phyloP scores from a whole-genome alignment of 1,139 yeast genomes.

The Kurtzmaniella natalensis region DNA sequence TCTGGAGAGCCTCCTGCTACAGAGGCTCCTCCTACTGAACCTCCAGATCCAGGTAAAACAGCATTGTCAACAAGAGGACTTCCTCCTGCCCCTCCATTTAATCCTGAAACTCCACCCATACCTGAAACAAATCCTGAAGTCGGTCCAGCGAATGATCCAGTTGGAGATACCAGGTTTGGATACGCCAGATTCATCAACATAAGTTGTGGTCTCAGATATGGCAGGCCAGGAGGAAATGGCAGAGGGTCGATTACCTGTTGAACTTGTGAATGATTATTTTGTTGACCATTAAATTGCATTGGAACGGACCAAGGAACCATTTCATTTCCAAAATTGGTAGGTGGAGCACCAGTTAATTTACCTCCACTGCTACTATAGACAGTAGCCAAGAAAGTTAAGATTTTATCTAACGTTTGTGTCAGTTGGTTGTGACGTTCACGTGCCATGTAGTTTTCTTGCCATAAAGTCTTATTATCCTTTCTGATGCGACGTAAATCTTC shows the following conservation, averaged over 20 bases:
- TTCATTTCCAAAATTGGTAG: slow-evolving; percentile 1
- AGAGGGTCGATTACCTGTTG: slow-evolving; percentile 9
- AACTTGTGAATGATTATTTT: not conserved
- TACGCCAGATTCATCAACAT: slow-evolving; percentile 43
- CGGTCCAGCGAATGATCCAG: not conserved
- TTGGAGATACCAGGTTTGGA: slow-evolving; percentile 10
- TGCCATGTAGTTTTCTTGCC: slow-evolving; percentile 84
- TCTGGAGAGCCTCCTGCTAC: slow-evolving; percentile 8
- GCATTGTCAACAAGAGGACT: not conserved
- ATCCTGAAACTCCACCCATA: not conserved
- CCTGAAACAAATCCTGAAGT: not conserved
- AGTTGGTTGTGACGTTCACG: slow-evolving; percentile 84
- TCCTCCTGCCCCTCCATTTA: not conserved
- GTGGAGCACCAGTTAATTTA: slow-evolving; percentile 33
- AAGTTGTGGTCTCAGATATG: slow-evolving; percentile 32
- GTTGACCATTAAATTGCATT: slow-evolving; percentile 3
- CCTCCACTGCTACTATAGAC: slow-evolving; percentile 64
- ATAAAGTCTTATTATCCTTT: slow-evolving; percentile 81
- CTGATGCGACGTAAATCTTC: slow-evolving; percentile 81
- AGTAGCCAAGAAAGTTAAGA: slow-evolving; percentile 80
- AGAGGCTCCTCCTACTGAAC: not conserved
- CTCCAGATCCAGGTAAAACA: slow-evolving; percentile 1
- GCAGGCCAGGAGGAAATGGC: slow-evolving; percentile 15
- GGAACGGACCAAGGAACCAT: slow-evolving; percentile 3
- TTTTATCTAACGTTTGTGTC: slow-evolving; percentile 82